Base-by-base conservation (phyloP, 148 eudicot species). In the Cornus kousa region DNA sequence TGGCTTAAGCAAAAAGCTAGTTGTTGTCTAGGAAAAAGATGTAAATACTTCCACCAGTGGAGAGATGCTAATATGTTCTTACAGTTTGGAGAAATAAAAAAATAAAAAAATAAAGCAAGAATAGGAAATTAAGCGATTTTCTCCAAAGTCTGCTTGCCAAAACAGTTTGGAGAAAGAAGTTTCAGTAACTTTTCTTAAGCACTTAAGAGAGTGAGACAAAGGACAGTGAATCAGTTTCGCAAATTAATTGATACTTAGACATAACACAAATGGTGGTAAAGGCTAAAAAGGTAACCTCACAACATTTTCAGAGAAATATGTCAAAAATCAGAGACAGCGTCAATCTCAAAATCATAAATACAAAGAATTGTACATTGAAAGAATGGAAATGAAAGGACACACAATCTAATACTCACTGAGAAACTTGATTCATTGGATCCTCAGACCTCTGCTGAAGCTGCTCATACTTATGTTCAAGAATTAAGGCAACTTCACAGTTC, bases 401-500 rank as follows among this genome's bases (percentile, higher is more conserved):
- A 16, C 4, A 10, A 1, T 50, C n/a, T 65, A 1, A 43, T 43
- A 85, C 87, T 71, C 72, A 85, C 82, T 92, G 97, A 0, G 97
- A 90, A 72, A 90, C 81, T 53, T 88, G 91, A 77, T 89, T 89
- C 73, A 86, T 60, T 3, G 97, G 93, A 50, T 92, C 97, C 6
- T 92, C 97, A 0, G 91, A 85, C 80, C 86, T 74, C 76, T 87
- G 91, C 73, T 92, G 94, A 48, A 88, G 85, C 81, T 92, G 97
- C 71, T 92, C 97, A 28, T 89, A 85, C 60, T 89, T 88, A 70
- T 79, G 91, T 39, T 90, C 97, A 0, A 92, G 88, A 71, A 92
- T 92, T 79, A 92, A 77, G 6, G 97, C 72, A 16, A 92, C 97
- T 81, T 92, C 97, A 32, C 94, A 87, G 57, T 92, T 92, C 94